phyloP scores from a whole-genome alignment of 768 basidiomycete species.

The Macrolepiota albuminosa region DNA sequence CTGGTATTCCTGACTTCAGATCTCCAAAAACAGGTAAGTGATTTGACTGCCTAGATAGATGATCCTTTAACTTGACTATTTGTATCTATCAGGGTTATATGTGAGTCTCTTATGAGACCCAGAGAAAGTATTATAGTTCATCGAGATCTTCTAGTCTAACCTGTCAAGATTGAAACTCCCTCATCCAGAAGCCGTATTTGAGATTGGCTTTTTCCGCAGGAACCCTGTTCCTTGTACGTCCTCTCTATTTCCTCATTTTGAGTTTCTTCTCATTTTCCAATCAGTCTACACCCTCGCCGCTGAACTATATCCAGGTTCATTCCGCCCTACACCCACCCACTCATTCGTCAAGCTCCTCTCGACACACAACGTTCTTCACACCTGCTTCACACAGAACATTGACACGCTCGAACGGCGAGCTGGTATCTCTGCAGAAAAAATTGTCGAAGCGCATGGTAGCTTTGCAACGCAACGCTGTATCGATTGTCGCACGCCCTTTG shows the following conservation, averaged over 20 bases:
- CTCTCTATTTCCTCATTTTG: neutral
- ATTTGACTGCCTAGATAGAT: neutral
- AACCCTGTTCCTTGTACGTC: slow-evolving; percentile 77
- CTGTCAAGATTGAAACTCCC: slow-evolving; percentile 74
- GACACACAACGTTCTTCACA: slow-evolving; percentile 62
- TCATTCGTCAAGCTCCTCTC: slow-evolving; percentile 83
- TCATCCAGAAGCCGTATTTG: slow-evolving; percentile 95
- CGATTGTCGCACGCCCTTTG: slow-evolving; percentile 56
- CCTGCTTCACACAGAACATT: slow-evolving; percentile 88
- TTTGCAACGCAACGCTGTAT: slow-evolving; percentile 88
- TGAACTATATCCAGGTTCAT: slow-evolving; percentile 89
- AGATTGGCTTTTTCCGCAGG: slow-evolving; percentile 77
- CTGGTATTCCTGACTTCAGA: slow-evolving; percentile 88
- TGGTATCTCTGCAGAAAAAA: slow-evolving; percentile 64
- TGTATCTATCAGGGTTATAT: slow-evolving; percentile 40
- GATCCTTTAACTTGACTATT: neutral
- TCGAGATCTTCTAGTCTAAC: slow-evolving; percentile 50
- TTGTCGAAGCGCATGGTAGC: slow-evolving; percentile 95
- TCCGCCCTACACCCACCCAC: slow-evolving; percentile 84
- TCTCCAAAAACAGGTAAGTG: slow-evolving; percentile 74
- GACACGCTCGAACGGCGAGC: slow-evolving; percentile 88
- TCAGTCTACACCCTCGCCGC: slow-evolving; percentile 87
- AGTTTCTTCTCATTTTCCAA: neutral
- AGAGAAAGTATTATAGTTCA: neutral
- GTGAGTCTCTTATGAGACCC: slow-evolving; percentile 26